A percentile compares a stretch with the other conserved stretches of the same genome.
These are phyloP conservation scores for Symbiodinium pilosum DNA, from an alignment of 73 alveolate genomes.

Conservation along the genomic window DNA sequence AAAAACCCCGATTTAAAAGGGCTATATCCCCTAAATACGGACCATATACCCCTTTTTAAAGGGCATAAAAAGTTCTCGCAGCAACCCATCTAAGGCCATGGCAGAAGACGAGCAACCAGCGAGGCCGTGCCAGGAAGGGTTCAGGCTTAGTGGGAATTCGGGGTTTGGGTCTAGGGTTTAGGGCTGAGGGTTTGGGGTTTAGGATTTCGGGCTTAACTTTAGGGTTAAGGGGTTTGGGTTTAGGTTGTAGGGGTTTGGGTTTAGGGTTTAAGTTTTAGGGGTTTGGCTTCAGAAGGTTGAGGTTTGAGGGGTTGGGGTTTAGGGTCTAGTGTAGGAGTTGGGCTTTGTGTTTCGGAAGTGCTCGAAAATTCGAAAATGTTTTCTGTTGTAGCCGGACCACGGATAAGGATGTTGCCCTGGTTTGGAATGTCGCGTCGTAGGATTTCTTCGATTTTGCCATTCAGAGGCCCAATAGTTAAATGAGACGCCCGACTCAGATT, in stretches of 20 bases:
- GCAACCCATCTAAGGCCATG: too few species aligned
- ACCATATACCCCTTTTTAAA: not conserved
- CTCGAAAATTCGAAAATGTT: too few species aligned
- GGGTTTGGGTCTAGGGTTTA: not conserved
- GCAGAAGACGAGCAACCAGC: slow-evolving; percentile 4
- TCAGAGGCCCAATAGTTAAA: too few species aligned
- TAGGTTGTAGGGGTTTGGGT: not conserved
- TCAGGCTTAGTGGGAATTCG: too few species aligned
- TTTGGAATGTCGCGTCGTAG: too few species aligned
- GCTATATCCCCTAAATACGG: not conserved
- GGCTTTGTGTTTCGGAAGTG: too few species aligned
- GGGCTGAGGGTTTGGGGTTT: not conserved
- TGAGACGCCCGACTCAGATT: too few species aligned
- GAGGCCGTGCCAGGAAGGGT: not conserved
- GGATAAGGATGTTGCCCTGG: too few species aligned
- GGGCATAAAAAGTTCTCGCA: too few species aligned
- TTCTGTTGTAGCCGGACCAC: too few species aligned
- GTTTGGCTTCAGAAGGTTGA: not conserved
- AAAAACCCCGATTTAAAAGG: not conserved
- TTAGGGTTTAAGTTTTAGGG: not conserved
- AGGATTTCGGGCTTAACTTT: not conserved
- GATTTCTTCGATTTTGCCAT: too few species aligned
- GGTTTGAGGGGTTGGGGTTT: not conserved
- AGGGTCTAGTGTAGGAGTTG: too few species aligned
- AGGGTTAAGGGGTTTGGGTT: not conserved